Conservation (phyloP, 208 protist genomes). For the Hexamita inflata region DNA sequence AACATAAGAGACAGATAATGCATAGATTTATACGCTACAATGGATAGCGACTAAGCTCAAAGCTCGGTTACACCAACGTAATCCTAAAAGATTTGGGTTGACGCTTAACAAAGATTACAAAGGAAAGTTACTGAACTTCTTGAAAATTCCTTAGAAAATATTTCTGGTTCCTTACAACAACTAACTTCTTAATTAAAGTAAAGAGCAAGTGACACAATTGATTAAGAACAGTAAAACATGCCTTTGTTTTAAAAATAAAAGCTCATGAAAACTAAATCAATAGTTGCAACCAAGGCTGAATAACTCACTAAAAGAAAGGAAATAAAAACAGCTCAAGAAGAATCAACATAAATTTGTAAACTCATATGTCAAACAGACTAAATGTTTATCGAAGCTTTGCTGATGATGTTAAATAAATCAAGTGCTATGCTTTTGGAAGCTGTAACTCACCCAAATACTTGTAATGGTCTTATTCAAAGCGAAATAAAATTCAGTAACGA, state of each 20-base stretch:
- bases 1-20: background rate
- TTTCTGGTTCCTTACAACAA: background rate
- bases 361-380: background rate
- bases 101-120: background rate
- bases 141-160: background rate
- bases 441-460: background rate
- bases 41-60: background rate
- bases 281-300: background rate
- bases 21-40: background rate
- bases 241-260: conserved; percentile 14
- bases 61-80: background rate
- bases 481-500: background rate
- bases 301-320: background rate
- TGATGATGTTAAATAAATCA: background rate
- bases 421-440: no score
- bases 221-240: background rate
- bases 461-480: background rate
- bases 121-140: background rate
- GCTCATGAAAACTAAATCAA: background rate
- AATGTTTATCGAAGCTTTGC: conserved; percentile 6
- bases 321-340: background rate
- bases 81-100: background rate
- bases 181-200: background rate
- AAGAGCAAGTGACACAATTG: background rate
- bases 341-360: background rate